phyloP scores from a whole-genome alignment of 768 basidiomycete species.

The Suillus spraguei region DNA sequence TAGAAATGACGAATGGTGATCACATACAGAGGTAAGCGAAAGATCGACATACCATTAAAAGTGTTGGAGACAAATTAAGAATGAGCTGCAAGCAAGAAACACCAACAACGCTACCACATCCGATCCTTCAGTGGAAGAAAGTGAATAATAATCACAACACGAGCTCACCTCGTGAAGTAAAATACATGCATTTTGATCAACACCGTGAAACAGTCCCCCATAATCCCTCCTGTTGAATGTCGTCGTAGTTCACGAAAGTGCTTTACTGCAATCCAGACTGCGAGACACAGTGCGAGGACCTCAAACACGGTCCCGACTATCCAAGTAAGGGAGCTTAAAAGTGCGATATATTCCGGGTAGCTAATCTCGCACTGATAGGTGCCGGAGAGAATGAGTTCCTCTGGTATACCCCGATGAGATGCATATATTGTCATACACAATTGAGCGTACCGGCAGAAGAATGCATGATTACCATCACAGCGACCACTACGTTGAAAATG shows the following conservation, averaged over 20 bases:
- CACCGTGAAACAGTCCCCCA: not conserved
- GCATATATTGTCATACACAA: not conserved
- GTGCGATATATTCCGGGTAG: accelerated
- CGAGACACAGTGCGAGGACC: not conserved
- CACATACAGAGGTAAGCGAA: not conserved
- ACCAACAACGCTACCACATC: not conserved
- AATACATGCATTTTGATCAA: not conserved
- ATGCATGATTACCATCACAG: not conserved
- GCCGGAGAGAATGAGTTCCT: not conserved
- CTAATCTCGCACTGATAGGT: not conserved
- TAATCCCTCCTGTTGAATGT: not conserved
- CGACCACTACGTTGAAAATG: not conserved
- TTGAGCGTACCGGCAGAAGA: not conserved
- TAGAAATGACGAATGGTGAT: not conserved
- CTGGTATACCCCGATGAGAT: not conserved
- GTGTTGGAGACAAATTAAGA: not conserved
- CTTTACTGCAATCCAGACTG: not conserved
- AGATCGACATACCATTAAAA: not conserved
- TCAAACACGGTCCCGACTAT: not conserved
- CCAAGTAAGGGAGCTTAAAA: not conserved
- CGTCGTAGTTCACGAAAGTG: not conserved
- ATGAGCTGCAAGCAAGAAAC: not conserved
- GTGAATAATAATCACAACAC: not conserved
- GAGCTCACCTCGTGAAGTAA: not conserved
- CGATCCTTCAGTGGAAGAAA: not conserved